These are phyloP conservation scores for Schrenkiella parvula DNA, from an alignment of 345 rosid species.

Conservation along the genomic window DNA sequence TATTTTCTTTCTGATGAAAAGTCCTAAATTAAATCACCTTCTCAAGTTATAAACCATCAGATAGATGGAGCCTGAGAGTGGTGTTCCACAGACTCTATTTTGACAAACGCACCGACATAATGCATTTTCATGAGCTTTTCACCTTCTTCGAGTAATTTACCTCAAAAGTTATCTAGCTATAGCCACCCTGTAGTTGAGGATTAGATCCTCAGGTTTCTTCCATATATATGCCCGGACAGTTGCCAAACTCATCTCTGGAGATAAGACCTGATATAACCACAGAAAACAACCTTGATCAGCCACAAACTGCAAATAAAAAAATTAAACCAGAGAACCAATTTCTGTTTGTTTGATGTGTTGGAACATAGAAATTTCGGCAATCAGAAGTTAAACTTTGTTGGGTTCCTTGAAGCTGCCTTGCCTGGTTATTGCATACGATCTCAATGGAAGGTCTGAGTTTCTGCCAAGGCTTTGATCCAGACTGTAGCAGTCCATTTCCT, in stretches of 20 bases:
- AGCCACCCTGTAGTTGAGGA: conserved; percentile 80
- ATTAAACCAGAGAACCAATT: not conserved
- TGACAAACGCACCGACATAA: conserved; percentile 24
- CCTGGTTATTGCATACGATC: conserved; percentile 98
- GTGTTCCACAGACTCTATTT: conserved; percentile 19
- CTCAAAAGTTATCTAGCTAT: conserved; percentile 57
- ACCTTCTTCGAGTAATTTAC: conserved; percentile 16
- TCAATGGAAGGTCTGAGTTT: conserved; percentile 81
- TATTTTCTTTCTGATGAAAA: conserved; percentile 18
- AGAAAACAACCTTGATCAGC: conserved; percentile 11
- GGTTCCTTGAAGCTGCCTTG: conserved; percentile 33
- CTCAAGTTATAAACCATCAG: conserved; percentile 2
- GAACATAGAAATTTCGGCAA: not conserved
- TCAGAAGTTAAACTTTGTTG: not conserved
- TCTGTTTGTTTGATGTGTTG: not conserved
- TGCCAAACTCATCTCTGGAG: conserved; percentile 98
- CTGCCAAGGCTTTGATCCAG: conserved; percentile 77
- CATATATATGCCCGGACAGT: conserved; percentile 87
- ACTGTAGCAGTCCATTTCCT: conserved; percentile 60
- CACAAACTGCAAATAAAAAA: not conserved
- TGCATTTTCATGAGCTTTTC: conserved; percentile 15
- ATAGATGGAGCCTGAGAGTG: conserved; percentile 22
- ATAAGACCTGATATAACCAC: conserved; percentile 58
- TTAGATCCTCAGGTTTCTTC: conserved; percentile 96
- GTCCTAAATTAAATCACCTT: conserved; percentile 18